phyloP scores from a whole-genome alignment of 1,284 basidiomycete species.

The Puccinia polysora region DNA sequence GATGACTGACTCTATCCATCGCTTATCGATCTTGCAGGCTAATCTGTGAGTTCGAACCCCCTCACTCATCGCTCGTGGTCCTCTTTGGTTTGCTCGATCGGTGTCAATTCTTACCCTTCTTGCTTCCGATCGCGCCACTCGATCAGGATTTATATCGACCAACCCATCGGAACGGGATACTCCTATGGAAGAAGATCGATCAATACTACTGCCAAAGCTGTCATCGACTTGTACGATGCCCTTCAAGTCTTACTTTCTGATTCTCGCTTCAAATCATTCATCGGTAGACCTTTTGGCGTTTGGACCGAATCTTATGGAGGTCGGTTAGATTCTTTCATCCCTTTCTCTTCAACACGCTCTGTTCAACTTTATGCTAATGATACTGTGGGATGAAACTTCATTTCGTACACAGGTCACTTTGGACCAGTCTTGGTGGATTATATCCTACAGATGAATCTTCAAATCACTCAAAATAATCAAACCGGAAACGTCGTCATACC shows the following conservation, averaged over 20 bases:
- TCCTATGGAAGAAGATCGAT: slow-evolving; percentile 9
- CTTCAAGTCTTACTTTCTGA: slow-evolving; percentile 30
- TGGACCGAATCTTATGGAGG: slow-evolving; percentile 41
- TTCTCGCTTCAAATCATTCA: slow-evolving; percentile 12
- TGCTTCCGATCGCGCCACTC: too few relatives aligned
- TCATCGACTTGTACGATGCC: slow-evolving; percentile 18
- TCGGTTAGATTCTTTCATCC: background rate
- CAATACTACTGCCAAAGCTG: slow-evolving; percentile 1
- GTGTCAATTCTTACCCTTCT: too few relatives aligned
- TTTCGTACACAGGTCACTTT: slow-evolving; percentile 23
- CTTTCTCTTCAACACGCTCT: background rate
- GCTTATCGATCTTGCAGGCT: slow-evolving; percentile 8
- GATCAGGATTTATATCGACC: slow-evolving; percentile 30
- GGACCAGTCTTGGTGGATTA: slow-evolving; percentile 22
- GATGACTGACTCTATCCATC: too few relatives aligned
- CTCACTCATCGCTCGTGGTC: too few relatives aligned
- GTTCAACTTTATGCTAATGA: background rate
- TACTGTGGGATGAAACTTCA: background rate
- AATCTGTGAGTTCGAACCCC: slow-evolving; percentile 36
- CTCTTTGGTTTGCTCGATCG: too few relatives aligned
- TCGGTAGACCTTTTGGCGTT: slow-evolving; percentile 21
- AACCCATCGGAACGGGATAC: slow-evolving; percentile 30
- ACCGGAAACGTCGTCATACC: slow-evolving; percentile 31
- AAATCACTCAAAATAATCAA: background rate
- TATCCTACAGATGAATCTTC: slow-evolving; percentile 13